Conservation (phyloP, 1,284 basidiomycete species). For the Pterula multifida region DNA sequence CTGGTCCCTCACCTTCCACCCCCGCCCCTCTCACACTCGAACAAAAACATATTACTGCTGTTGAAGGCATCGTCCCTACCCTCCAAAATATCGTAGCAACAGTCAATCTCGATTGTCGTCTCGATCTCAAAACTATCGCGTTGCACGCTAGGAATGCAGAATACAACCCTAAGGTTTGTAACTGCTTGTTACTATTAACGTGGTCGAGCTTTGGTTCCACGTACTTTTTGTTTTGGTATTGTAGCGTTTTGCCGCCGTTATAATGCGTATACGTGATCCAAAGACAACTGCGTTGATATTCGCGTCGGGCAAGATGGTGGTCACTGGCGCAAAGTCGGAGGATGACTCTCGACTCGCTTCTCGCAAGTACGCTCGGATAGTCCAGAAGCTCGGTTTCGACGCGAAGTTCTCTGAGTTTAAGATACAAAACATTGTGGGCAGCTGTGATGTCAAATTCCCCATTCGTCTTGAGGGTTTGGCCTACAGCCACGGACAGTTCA, state of each 20-base stretch:
- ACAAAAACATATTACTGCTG: slow-evolving; percentile 86
- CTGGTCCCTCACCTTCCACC: slow-evolving; percentile 40
- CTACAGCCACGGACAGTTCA: slow-evolving; percentile 97
- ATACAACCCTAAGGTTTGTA: slow-evolving; percentile 98
- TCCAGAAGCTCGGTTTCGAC: slow-evolving; percentile 98
- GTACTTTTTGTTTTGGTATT: slow-evolving; percentile 40
- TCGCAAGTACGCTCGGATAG: slow-evolving; percentile 98
- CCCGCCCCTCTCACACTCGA: slow-evolving; percentile 69
- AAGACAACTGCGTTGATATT: slow-evolving; percentile 99
- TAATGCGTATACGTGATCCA: slow-evolving; percentile 99
- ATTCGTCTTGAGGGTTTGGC: slow-evolving; percentile 97
- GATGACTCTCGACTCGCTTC: slow-evolving; percentile 96
- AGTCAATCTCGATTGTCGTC: slow-evolving; percentile 93
- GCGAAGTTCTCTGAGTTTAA: slow-evolving; percentile 99
- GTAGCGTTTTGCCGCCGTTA: slow-evolving; percentile 99
- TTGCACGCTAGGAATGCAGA: slow-evolving; percentile 97
- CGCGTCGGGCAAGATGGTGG: slow-evolving; percentile 99
- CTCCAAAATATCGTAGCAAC: slow-evolving; percentile 99
- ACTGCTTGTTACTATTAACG: slow-evolving; percentile 23
- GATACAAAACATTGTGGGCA: slow-evolving; percentile 99
- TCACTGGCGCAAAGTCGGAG: slow-evolving; percentile 98
- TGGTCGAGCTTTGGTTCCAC: slow-evolving; percentile 31
- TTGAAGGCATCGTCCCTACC: slow-evolving; percentile 90
- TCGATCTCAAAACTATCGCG: slow-evolving; percentile 98
- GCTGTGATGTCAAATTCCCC: slow-evolving; percentile 98